Evolutionary conservation across 345 rosid genomes (phyloP).

Genomic region (Acer yangbiense): DNA sequence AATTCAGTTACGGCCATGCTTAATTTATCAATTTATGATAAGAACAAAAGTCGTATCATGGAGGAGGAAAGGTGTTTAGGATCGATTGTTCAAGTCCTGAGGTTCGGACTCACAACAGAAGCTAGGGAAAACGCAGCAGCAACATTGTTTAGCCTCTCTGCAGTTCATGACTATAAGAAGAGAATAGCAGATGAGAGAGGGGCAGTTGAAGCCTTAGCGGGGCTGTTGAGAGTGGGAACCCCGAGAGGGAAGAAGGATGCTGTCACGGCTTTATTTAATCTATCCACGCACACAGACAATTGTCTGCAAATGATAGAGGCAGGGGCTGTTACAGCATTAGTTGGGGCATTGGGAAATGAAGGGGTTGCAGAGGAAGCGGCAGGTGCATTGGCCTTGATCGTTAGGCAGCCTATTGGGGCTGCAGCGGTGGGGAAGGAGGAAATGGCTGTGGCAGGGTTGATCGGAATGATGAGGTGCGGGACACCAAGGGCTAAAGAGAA

Average conservation of each 20-base stretch:
- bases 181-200: slow-evolving; percentile 66
- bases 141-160: slow-evolving; percentile 85
- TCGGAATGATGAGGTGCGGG: slow-evolving; percentile 87
- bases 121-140: slow-evolving; percentile 97
- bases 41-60: slow-evolving; percentile 81
- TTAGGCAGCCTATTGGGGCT: slow-evolving; percentile 77
- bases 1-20: slow-evolving; percentile 93
- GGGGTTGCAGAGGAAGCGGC: slow-evolving; percentile 94
- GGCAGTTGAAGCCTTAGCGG: slow-evolving; percentile 76
- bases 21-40: slow-evolving; percentile 81
- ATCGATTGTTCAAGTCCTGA: slow-evolving; percentile 70
- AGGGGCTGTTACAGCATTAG: slow-evolving; percentile 73
- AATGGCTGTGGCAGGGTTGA: slow-evolving; percentile 60
- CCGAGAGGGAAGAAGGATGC: slow-evolving; percentile 94
- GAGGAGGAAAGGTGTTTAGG: slow-evolving; percentile 78
- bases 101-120: slow-evolving; percentile 71
- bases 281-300: slow-evolving; percentile 82
- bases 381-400: slow-evolving; percentile 82
- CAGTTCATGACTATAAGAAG: slow-evolving; percentile 91
- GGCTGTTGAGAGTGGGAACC: slow-evolving; percentile 69
- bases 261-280: slow-evolving; percentile 83
- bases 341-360: slow-evolving; percentile 67
- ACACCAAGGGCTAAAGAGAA: slow-evolving; percentile 94
- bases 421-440: slow-evolving; percentile 82
- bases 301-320: slow-evolving; percentile 77